Evolutionary conservation across 345 rosid genomes (phyloP), one percentile per base, ranked within the genome.

Genomic region (Moringa oleifera): DNA sequence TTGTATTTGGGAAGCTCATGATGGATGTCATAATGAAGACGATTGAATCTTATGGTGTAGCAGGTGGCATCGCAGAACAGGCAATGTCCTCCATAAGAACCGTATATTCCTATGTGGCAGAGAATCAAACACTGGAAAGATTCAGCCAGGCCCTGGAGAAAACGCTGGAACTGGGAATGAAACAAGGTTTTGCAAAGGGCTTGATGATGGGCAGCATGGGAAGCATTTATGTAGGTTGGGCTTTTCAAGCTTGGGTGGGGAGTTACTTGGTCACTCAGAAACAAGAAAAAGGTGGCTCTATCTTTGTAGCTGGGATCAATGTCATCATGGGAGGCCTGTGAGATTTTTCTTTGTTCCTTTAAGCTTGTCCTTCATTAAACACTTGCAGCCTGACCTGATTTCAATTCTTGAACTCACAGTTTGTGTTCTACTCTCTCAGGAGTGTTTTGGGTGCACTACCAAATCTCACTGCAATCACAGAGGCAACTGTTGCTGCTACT

Each of bases 121-220:
- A 86, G 75, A 53, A 65, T 33, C 77, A 80, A 33, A 86, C 82
- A 25, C 65, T 80, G 0, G 60, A 57, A 0, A 78, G 67, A 65
- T 83, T 78, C 80, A 83, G 92, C 56, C 20, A 18, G 6, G 77
- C 84, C 51, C 85, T 83, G 53, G 65, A 80, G 31, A 76, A 52
- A 49, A 81, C 87, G 17, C 41, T 78, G 80, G 82, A 71, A 28
- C 50, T 81, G 54, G 89, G 92, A 67, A 54, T 81, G 20, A 79
- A 80, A 71, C 82, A 68, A 75, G 92, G 89, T 33, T 62, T 81
- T 31, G 81, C 88, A 21, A 83, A 86, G 69, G 89, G 92, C 19
- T 63, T 86, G 69, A 24, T 86, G 82, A 78, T 81, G 85, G 92
- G 92, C 51, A 77, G 89, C 72, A 77, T 86, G 86, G 92, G 92